A percentile compares a stretch with the other conserved stretches of the same genome.
Evolutionary conservation across 345 rosid genomes (phyloP).

Genomic region (Eucalyptus camaldulensis): DNA sequence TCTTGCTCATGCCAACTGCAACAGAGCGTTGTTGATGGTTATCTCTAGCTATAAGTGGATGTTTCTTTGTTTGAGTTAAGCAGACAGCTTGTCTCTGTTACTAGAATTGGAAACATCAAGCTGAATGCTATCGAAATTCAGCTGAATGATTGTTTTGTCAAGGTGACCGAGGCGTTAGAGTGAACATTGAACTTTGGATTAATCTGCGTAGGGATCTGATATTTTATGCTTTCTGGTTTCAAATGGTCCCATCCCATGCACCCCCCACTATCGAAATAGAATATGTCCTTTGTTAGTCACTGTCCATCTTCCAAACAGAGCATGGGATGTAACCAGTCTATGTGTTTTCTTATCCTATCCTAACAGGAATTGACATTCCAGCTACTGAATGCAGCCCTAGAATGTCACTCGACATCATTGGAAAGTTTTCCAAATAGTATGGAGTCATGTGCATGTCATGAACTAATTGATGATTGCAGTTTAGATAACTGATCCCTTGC

Average conservation of each 20-base stretch:
- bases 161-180: background rate
- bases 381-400: background rate
- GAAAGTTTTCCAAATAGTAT: background rate
- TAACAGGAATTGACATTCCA: background rate
- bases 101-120: background rate
- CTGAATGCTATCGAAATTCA: background rate
- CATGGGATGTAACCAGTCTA: background rate
- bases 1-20: background rate
- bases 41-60: background rate
- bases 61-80: background rate
- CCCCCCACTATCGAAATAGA: background rate
- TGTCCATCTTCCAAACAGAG: background rate
- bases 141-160: background rate
- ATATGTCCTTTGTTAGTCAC: background rate
- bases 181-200: background rate
- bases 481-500: background rate
- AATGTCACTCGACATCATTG: background rate
- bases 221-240: background rate
- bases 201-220: background rate
- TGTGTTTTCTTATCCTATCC: background rate
- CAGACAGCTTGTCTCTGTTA: background rate
- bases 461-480: background rate
- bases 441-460: background rate
- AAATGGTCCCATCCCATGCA: background rate
- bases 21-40: background rate